Evolutionary conservation across 768 basidiomycete genomes (phyloP), one percentile per base, ranked within the genome.

Genomic region (Coprinopsis marcescibilis): DNA sequence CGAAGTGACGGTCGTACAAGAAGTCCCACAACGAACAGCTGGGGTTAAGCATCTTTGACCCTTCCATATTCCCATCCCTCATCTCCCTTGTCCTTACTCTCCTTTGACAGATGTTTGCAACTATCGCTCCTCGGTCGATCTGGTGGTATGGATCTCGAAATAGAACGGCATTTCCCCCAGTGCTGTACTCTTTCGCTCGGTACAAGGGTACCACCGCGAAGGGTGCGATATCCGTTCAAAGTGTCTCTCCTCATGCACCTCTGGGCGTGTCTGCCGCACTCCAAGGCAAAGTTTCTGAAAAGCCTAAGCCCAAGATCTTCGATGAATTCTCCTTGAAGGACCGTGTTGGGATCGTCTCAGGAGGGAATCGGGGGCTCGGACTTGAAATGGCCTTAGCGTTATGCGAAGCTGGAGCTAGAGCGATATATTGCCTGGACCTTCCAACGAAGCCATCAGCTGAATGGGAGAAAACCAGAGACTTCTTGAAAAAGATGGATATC

Each of bases 351-450:
- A 68, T 84, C 34, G 78, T 85, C 23, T 78, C 82, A 0, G 83
- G 83, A 4, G 82, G 73, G 0, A 78, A 81, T 50, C 65, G 82
- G 25, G 83, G 88, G 0, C 74, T 90, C 13, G 89, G 89, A 2
- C 77, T 91, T n/a, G 89, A 91, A 66, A 83, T 85, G 81, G 85
- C 85, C 27, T 65, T 89, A 45, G 78, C 81, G 3, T 65, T 89
- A 33, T 75, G 76, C 34, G 88, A 89, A 65, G 81, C 78, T 12
- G 87, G 87, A 26, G 83, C 83, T 4, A 71, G 76, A 6, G 80
- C 71, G 0, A 71, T 86, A 14, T 86, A 87, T 61, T 85, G 83
- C 58, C 64, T 85, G 11, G 85, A 87, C 60, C 67, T 86, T 8
- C 75, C 82, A 1, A 50, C 58, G 30, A 59, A 61, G 29, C 78